Conservation (phyloP, 1,139 yeast genomes). For the Pneumocystis murina region DNA sequence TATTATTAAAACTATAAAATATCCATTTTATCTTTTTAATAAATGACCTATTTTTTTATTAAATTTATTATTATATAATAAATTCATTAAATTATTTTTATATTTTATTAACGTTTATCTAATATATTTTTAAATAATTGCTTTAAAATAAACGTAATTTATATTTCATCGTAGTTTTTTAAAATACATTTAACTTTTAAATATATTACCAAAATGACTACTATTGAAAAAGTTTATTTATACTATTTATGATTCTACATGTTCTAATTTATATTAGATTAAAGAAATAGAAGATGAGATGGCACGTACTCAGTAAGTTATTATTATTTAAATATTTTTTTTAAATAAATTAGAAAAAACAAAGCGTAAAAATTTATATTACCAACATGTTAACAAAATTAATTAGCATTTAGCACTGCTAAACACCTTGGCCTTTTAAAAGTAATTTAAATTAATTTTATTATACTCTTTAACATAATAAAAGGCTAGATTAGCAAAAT, state of each 20-base stretch:
- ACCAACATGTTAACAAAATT: background rate
- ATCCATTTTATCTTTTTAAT: too few relatives aligned
- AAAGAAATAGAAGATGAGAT: conserved; percentile 14
- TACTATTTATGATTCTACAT: background rate
- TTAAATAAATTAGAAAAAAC: background rate
- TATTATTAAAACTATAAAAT: too few relatives aligned
- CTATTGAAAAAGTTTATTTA: background rate
- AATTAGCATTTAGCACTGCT: conserved; percentile 2
- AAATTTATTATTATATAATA: too few relatives aligned
- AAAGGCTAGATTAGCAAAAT: conserved; percentile 88
- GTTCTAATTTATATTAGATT: conserved; percentile 6
- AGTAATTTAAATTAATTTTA: background rate
- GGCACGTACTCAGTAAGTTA: conserved; percentile 13
- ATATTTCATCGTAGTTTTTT: too few relatives aligned
- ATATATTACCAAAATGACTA: background rate
- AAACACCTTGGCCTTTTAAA: conserved; percentile 9
- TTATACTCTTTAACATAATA: conserved; percentile 83
- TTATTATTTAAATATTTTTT: background rate
- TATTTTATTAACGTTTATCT: too few relatives aligned
- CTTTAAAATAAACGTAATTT: too few relatives aligned
- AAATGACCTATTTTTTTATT: too few relatives aligned
- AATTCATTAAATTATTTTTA: too few relatives aligned
- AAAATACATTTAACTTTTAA: background rate
- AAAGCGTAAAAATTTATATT: background rate
- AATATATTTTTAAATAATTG: too few relatives aligned